phyloP scores from a whole-genome alignment of 495 filamentous ascomycete genomes.

The Lineolata rhizophorae region DNA sequence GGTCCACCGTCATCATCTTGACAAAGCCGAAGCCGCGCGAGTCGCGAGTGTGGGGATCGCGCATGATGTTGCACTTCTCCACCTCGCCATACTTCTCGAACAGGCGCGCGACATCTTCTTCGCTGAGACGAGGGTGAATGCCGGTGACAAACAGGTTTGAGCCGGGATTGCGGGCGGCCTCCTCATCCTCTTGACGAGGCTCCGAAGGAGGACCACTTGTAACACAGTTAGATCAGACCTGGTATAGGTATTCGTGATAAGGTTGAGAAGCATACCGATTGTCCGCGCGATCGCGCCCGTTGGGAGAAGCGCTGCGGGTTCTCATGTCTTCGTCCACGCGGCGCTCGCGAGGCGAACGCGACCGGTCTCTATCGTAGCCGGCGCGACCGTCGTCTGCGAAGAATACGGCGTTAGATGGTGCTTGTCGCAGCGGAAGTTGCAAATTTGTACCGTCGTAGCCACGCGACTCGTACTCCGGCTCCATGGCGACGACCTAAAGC shows the following conservation, averaged over 20 bases:
- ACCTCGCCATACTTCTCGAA: slow-evolving; percentile 98
- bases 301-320: slow-evolving; percentile 28
- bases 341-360: slow-evolving; percentile 64
- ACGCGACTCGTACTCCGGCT: slow-evolving; percentile 13
- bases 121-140: slow-evolving; percentile 83
- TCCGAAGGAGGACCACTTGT: slow-evolving; percentile 21
- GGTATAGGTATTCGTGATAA: background rate
- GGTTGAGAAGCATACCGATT: slow-evolving; percentile 47
- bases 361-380: slow-evolving; percentile 44
- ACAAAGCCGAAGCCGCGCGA: slow-evolving; percentile 98
- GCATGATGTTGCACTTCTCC: slow-evolving; percentile 98
- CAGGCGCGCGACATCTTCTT: slow-evolving; percentile 76
- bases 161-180: slow-evolving; percentile 68
- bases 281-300: slow-evolving; percentile 44
- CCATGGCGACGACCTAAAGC: no score
- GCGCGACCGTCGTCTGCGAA: slow-evolving; percentile 32
- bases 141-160: slow-evolving; percentile 98
- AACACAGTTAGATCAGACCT: slow-evolving; percentile 7
- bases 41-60: slow-evolving; percentile 92
- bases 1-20: slow-evolving; percentile 86
- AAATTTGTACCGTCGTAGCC: slow-evolving; percentile 10
- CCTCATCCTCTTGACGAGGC: slow-evolving; percentile 43
- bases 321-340: slow-evolving; percentile 31
- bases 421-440: background rate
- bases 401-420: background rate